Conservation (phyloP, 306 rosid genomes). For the Abrus pulchellus region DNA sequence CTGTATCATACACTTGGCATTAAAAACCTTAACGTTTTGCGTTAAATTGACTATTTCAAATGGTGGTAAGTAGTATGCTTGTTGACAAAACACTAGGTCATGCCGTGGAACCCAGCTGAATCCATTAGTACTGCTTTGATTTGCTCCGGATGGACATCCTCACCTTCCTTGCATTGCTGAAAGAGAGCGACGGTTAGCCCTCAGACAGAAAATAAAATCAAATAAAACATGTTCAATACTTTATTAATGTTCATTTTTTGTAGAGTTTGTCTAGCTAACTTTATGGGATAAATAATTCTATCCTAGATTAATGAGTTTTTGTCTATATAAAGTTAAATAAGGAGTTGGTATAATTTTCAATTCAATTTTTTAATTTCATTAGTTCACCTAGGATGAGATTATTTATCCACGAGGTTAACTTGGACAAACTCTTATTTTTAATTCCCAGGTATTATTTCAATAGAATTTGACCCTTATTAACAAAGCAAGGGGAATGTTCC, state of each 20-base stretch:
- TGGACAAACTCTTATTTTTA: background rate
- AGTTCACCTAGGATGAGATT: too few species aligned
- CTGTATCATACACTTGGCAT: background rate
- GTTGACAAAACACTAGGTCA: constrained; percentile 41
- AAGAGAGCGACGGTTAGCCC: constrained; percentile 18
- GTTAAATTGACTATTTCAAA: background rate
- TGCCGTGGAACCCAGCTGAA: constrained; percentile 65
- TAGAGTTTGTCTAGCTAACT: too few species aligned
- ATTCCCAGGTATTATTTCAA: background rate
- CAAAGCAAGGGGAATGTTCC: constrained; percentile 22
- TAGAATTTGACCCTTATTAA: background rate
- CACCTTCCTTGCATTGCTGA: constrained; percentile 77
- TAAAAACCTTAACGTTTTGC: constrained; percentile 19
- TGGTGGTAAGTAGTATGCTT: background rate
- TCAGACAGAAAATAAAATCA: background rate
- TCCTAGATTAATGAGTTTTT: too few species aligned
- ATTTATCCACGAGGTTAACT: too few species aligned
- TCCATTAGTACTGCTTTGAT: constrained; percentile 74
- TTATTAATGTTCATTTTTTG: too few species aligned
- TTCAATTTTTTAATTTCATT: too few species aligned
- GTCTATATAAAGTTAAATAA: too few species aligned
- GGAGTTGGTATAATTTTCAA: too few species aligned
- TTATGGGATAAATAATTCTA: too few species aligned
- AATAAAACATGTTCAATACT: too few species aligned
- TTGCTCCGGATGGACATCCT: constrained; percentile 67